Evolutionary conservation across 305 asterid species (phyloP).

Genomic region (Fraxinus paxiana): DNA sequence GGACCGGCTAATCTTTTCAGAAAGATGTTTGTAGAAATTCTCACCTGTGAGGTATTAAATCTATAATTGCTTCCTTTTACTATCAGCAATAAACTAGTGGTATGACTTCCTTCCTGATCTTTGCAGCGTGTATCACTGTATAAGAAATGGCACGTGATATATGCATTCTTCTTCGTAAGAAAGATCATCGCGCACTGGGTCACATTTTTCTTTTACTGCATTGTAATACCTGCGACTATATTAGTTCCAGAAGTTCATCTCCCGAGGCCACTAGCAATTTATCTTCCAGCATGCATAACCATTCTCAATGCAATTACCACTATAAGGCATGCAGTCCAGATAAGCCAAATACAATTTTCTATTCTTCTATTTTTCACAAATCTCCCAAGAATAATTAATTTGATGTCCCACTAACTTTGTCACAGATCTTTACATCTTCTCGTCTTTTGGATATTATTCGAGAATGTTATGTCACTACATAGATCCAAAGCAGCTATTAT

Average conservation of each 20-base stretch:
- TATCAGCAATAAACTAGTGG: not conserved
- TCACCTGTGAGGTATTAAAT: slow-evolving; percentile 53
- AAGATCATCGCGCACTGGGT: slow-evolving; percentile 76
- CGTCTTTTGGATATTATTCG: slow-evolving; percentile 50
- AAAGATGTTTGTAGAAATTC: slow-evolving; percentile 69
- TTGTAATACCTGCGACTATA: slow-evolving; percentile 37
- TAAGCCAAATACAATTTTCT: slow-evolving; percentile 12
- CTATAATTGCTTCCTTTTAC: not conserved
- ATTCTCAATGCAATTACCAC: slow-evolving; percentile 58
- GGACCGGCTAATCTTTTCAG: slow-evolving; percentile 89
- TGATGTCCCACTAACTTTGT: slow-evolving; percentile 16
- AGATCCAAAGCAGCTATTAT: slow-evolving; percentile 56
- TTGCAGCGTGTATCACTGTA: slow-evolving; percentile 74
- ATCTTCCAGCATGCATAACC: slow-evolving; percentile 66
- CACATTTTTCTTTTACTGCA: slow-evolving; percentile 44
- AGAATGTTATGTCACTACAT: slow-evolving; percentile 60
- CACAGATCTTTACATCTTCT: slow-evolving; percentile 50
- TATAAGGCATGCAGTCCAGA: slow-evolving; percentile 38
- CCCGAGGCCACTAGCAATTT: slow-evolving; percentile 54
- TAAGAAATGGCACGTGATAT: slow-evolving; percentile 66
- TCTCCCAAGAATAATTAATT: slow-evolving; percentile 12
- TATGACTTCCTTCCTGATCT: slow-evolving; percentile 18
- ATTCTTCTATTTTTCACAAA: slow-evolving; percentile 9
- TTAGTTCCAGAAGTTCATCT: slow-evolving; percentile 43
- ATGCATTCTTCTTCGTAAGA: slow-evolving; percentile 74